Percentiles rank a stretch among this genome's conserved stretches.
phyloP scores from a whole-genome alignment of 1,139 yeast species.

The Pichia norvegensis region DNA sequence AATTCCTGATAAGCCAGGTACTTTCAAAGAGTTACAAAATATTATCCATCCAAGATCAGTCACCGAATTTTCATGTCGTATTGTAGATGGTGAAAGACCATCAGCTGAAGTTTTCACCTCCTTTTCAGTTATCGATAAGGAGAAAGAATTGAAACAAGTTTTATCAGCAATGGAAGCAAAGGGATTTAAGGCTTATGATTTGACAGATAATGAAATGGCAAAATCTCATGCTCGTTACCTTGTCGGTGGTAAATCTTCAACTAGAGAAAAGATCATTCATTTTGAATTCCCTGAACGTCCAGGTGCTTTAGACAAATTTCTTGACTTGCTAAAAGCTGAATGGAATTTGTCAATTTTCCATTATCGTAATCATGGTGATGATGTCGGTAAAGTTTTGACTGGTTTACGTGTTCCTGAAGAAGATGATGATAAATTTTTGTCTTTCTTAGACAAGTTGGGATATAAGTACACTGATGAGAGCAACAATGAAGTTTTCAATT shows the following conservation, averaged over 20 bases:
- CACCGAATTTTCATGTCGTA: constrained; percentile 88
- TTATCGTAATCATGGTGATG: constrained; percentile 94
- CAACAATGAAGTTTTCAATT: constrained; percentile 71
- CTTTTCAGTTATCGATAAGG: constrained; percentile 71
- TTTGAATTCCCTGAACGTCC: constrained; percentile 98
- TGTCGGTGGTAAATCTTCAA: constrained; percentile 77
- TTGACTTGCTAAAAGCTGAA: constrained; percentile 58
- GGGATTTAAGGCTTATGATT: constrained; percentile 67
- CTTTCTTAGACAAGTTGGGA: constrained; percentile 62
- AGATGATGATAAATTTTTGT: constrained; percentile 56
- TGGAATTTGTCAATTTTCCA: constrained; percentile 96
- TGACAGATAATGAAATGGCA: constrained; percentile 89
- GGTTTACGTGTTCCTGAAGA: constrained; percentile 79
- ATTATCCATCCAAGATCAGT: constrained; percentile 79
- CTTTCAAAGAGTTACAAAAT: constrained; percentile 67
- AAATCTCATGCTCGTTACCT: constrained; percentile 93
- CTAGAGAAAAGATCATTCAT: constrained; percentile 68
- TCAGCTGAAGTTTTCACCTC: constrained; percentile 79
- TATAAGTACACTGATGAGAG: constrained; percentile 79
- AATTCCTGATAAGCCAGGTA: constrained; percentile 89
- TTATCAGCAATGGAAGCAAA: constrained; percentile 36
- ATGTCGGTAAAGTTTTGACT: constrained; percentile 83
- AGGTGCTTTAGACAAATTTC: constrained; percentile 79
- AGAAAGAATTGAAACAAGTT: constrained; percentile 41
- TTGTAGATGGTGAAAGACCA: constrained; percentile 27